Conservation (phyloP, 345 rosid genomes). For the Brassica cretica region DNA sequence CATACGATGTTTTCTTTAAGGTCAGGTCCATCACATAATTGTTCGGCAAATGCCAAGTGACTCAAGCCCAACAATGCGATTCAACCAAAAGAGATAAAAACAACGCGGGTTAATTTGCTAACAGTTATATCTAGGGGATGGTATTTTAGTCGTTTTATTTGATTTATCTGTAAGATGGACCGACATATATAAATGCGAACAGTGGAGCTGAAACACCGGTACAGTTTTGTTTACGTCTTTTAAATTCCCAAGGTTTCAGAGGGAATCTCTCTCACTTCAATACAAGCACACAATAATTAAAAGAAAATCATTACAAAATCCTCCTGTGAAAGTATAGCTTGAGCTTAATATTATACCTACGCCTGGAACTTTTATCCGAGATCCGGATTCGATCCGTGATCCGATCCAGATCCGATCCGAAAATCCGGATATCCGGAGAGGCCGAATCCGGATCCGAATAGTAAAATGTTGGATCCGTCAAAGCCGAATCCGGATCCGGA, state of each 20-base stretch:
- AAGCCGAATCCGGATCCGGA: no score
- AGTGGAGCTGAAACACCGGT: slow-evolving; percentile 31
- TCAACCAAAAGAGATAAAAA: background rate
- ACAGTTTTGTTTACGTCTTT: slow-evolving; percentile 39
- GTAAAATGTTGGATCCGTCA: no score
- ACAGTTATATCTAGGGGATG: background rate
- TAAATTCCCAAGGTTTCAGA: slow-evolving; percentile 41
- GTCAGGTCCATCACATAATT: slow-evolving; percentile 5
- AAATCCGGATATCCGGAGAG: no score
- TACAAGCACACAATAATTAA: background rate
- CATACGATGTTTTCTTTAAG: background rate
- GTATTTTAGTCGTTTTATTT: background rate
- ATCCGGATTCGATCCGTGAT: no score
- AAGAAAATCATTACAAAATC: background rate
- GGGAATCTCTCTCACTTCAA: slow-evolving; percentile 40
- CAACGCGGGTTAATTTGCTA: background rate
- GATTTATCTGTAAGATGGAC: slow-evolving; percentile 8
- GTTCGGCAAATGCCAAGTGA: background rate
- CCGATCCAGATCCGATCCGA: no score
- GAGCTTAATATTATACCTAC: no score
- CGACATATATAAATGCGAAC: slow-evolving; percentile 40
- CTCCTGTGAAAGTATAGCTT: background rate
- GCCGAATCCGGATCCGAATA: no score
- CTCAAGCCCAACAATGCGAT: slow-evolving; percentile 31
- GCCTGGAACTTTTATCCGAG: no score